These are phyloP conservation scores for Botrytis fragariae DNA, from an alignment of 2,329 filamentous ascomycete genomes.

Conservation along the genomic window DNA sequence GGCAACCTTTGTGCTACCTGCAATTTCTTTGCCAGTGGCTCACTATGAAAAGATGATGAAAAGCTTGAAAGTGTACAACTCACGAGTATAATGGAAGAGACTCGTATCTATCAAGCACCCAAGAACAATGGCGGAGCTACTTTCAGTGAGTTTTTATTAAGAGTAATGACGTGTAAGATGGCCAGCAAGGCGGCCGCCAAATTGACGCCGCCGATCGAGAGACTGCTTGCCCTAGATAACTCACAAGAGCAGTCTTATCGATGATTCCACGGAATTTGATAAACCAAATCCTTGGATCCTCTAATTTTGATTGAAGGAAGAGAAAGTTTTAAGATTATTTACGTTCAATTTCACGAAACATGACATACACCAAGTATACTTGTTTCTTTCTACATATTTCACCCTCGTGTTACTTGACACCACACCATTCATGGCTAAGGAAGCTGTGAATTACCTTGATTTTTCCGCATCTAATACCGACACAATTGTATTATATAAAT, in stretches of 20 bases:
- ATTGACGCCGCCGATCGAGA: no score
- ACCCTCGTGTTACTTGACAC: neutral
- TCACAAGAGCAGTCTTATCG: neutral
- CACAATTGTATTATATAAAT: neutral
- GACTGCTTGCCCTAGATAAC: neutral
- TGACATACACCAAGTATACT: neutral
- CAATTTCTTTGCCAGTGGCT: neutral
- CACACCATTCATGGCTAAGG: neutral
- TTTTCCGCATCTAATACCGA: neutral
- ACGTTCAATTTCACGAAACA: neutral
- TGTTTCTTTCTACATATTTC: neutral
- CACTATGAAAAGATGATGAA: neutral
- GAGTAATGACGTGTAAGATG: neutral
- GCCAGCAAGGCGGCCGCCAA: no score
- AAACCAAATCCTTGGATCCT: neutral
- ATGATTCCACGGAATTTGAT: neutral
- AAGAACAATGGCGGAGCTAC: neutral
- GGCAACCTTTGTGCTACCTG: neutral
- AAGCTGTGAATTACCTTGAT: neutral
- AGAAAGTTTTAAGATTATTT: neutral
- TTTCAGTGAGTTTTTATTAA: neutral
- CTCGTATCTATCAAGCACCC: neutral
- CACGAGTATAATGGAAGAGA: neutral
- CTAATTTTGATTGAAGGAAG: neutral
- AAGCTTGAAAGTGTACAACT: neutral